Evolutionary conservation across 495 filamentous ascomycete genomes (phyloP).

Genomic region (Neurospora sp.): DNA sequence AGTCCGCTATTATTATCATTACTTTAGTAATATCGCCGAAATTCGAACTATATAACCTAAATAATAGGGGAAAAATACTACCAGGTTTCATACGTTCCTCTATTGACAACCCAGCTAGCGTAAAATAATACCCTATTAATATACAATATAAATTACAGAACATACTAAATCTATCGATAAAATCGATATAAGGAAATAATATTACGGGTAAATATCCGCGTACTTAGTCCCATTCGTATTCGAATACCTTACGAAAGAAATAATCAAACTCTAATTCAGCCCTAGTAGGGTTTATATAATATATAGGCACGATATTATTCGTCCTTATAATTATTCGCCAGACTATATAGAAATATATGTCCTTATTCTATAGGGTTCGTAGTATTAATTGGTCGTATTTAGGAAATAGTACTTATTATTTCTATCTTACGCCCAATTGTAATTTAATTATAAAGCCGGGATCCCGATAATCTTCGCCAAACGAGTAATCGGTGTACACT

Average conservation of each 20-base stretch:
- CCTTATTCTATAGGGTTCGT: neutral
- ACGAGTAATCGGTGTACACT: neutral
- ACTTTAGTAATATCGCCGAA: neutral
- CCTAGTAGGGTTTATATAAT: neutral
- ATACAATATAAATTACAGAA: neutral
- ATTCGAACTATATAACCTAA: neutral
- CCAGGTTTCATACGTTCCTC: neutral
- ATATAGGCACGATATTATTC: neutral
- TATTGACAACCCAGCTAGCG: neutral
- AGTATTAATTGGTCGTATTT: neutral
- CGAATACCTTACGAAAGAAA: neutral
- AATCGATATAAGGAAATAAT: neutral
- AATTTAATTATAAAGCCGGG: neutral
- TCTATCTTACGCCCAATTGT: neutral
- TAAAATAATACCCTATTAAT: neutral
- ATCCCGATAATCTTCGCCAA: neutral
- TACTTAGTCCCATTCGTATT: neutral
- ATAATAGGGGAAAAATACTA: neutral
- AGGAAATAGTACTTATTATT: neutral
- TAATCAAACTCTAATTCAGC: neutral
- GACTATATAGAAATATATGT: neutral
- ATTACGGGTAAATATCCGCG: neutral
- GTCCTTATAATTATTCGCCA: neutral
- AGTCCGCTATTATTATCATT: neutral
- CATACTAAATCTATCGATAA: neutral